A percentile compares a stretch with the other conserved stretches of the same genome.
Conservation (phyloP, 2,329 filamentous ascomycete species). For the Hypocreales sp. region DNA sequence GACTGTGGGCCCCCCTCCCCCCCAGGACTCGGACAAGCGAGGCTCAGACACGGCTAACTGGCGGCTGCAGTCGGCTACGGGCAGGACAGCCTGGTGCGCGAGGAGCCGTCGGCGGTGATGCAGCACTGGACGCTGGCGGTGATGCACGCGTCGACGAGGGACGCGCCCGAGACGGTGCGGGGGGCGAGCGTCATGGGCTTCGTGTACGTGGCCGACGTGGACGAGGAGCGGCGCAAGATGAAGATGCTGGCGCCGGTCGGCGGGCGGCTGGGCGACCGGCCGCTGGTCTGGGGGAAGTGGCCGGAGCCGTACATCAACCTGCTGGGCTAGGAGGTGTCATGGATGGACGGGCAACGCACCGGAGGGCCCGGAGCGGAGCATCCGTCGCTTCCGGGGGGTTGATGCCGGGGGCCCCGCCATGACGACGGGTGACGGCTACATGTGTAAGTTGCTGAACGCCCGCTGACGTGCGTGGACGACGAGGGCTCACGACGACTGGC, state of each 20-base stretch:
- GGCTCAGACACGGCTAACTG: too few species aligned
- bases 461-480: too few species aligned
- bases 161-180: constrained; percentile 56
- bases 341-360: too few species aligned
- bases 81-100: constrained; percentile 49
- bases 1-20: constrained; percentile 30
- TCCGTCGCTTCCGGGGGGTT: too few species aligned
- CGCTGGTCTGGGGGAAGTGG: constrained; percentile 74
- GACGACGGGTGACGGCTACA: too few species aligned
- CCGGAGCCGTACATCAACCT: constrained; percentile 73
- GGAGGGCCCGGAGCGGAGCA: too few species aligned
- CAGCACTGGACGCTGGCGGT: constrained; percentile 75
- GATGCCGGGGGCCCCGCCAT: too few species aligned
- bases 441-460: too few species aligned
- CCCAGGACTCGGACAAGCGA: too few species aligned
- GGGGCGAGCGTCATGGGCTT: constrained; percentile 83
- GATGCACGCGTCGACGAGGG: constrained; percentile 58
- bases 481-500: too few species aligned
- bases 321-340: constrained; percentile 32
- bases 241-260: constrained; percentile 73
- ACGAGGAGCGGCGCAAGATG: constrained; percentile 67
- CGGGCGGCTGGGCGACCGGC: constrained; percentile 62
- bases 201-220: constrained; percentile 82
- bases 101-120: constrained; percentile 51
- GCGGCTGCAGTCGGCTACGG: too few species aligned